Conservation (phyloP, 2,329 filamentous ascomycete species). For the Ophiosphaerella korrae region DNA sequence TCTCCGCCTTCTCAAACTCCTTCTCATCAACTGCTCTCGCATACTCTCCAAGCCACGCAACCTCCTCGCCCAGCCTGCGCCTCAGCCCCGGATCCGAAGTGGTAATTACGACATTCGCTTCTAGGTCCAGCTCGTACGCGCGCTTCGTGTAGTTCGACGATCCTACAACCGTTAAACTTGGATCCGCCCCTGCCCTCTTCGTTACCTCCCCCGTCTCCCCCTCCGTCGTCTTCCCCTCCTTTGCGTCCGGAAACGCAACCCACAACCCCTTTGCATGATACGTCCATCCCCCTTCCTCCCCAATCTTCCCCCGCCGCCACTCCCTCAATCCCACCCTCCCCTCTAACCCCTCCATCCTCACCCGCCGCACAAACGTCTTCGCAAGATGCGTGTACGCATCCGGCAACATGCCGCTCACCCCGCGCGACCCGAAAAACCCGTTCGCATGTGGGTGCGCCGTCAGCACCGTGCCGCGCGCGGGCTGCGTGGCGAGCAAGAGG, state of each 20-base stretch:
- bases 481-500: constrained; percentile 76
- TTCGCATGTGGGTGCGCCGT: constrained; percentile 94
- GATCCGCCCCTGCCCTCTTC: constrained; percentile 48
- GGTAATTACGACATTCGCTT: constrained; percentile 84
- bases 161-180: constrained; percentile 81
- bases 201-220: no score
- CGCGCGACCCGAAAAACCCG: constrained; percentile 88
- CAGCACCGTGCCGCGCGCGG: constrained; percentile 76
- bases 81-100: constrained; percentile 77
- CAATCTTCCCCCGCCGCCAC: constrained; percentile 83
- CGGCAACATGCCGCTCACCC: constrained; percentile 87
- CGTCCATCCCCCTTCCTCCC: constrained; percentile 85
- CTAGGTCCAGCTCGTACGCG: constrained; percentile 89
- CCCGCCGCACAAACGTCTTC: constrained; percentile 74
- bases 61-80: constrained; percentile 75
- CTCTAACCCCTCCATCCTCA: constrained; percentile 58
- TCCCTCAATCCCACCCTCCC: constrained; percentile 76
- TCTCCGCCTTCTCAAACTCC: constrained; percentile 80
- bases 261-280: constrained; percentile 98
- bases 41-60: constrained; percentile 77
- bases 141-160: constrained; percentile 96
- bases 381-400: constrained; percentile 91
- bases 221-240: constrained; percentile 50
- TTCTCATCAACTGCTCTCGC: constrained; percentile 71
- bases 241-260: constrained; percentile 68